These are phyloP conservation scores for Paspalum vaginatum DNA, from an alignment of 176 grass and related monocot genomes.

Conservation along the genomic window DNA sequence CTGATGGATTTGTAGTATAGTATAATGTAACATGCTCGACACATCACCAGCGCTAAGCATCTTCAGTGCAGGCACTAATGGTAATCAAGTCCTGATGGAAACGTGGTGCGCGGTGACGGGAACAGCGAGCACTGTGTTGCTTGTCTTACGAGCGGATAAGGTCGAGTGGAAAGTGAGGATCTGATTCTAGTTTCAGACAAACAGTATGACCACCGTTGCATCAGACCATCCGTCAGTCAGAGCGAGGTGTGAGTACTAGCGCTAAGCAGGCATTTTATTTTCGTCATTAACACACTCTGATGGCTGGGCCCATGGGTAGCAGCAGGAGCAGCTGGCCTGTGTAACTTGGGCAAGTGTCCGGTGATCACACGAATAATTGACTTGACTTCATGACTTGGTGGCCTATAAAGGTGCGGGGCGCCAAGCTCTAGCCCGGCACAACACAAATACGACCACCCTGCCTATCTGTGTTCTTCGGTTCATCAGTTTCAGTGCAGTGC, in stretches of 20 bases:
- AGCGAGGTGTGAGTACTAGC: too few relatives aligned
- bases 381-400: conserved; percentile 5
- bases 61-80: not conserved
- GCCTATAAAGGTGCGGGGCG: conserved; percentile 31
- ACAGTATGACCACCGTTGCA: not conserved
- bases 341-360: not conserved
- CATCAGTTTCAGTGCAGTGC: not conserved
- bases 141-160: conserved; percentile 20
- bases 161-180: conserved; percentile 17
- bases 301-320: not conserved
- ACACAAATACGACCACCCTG: conserved; percentile 3
- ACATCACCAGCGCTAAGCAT: not conserved
- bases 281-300: not conserved
- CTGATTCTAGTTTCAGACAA: conserved; percentile 19
- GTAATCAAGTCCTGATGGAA: conserved; percentile 1
- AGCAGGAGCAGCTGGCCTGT: not conserved
- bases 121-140: not conserved
- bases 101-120: not conserved
- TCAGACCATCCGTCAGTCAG: not conserved
- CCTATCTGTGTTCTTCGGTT: not conserved
- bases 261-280: not conserved
- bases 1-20: not conserved
- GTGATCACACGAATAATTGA: conserved; percentile 13
- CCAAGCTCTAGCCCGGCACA: conserved; percentile 13
- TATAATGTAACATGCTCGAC: not conserved